Conservation (phyloP, 2,329 filamentous ascomycete species). For the Fusarium pseudograminearum region DNA sequence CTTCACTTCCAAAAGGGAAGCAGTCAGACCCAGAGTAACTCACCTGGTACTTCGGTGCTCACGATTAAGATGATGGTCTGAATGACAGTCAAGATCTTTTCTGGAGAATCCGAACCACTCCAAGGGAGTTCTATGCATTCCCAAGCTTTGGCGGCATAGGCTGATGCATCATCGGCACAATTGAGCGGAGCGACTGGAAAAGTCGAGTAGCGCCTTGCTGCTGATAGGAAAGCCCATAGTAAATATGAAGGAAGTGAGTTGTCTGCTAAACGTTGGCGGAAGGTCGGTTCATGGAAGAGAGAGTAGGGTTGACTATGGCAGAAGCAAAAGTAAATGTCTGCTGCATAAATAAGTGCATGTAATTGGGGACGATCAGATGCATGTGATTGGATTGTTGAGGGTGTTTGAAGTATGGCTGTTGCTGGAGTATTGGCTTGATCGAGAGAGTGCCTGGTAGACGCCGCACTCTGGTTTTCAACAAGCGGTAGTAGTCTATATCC, state of each 20-base stretch:
- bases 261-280: neutral
- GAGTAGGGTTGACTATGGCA: constrained; percentile 25
- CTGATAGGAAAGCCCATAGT: constrained; percentile 18
- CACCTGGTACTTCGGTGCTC: constrained; percentile 22
- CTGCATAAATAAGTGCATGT: neutral
- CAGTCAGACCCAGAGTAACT: fast-evolving
- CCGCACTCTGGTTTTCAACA: neutral
- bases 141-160: constrained; percentile 16
- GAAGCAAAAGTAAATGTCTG: constrained; percentile 23
- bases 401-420: constrained; percentile 6
- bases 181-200: neutral
- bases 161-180: constrained; percentile 10
- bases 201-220: constrained; percentile 8
- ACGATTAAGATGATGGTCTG: constrained; percentile 26
- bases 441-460: neutral
- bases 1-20: neutral
- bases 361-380: neutral
- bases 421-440: neutral
- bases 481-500: neutral
- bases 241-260: constrained; percentile 10
- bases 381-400: neutral
- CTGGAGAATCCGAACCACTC: neutral
- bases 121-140: constrained; percentile 22
- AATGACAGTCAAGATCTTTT: constrained; percentile 6
- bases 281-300: constrained; percentile 20